phyloP scores from a whole-genome alignment of 108 stramenopile species.

The Discostella stelligeroides region DNA sequence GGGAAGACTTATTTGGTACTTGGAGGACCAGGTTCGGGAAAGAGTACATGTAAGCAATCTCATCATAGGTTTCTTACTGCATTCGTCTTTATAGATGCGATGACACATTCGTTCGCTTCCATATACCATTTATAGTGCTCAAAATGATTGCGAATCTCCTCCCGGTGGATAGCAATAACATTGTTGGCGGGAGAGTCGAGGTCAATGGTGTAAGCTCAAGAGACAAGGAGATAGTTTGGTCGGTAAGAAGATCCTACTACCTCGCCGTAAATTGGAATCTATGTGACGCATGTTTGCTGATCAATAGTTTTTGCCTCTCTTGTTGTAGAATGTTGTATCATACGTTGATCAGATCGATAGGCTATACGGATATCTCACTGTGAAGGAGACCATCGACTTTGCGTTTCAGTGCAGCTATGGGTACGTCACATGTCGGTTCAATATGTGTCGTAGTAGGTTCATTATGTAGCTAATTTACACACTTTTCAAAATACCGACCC shows the following conservation, averaged over 20 bases:
- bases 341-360: constrained; percentile 11
- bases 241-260: neutral
- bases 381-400: too few species aligned
- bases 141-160: constrained; percentile 10
- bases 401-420: too few species aligned
- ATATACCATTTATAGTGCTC: neutral
- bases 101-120: neutral
- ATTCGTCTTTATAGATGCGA: neutral
- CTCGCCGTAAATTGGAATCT: neutral
- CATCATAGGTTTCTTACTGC: neutral
- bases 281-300: neutral
- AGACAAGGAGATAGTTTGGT: neutral
- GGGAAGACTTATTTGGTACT: too few species aligned
- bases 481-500: too few species aligned
- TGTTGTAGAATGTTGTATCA: constrained; percentile 4
- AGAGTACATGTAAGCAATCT: constrained; percentile 44
- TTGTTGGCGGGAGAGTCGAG: neutral
- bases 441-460: too few species aligned
- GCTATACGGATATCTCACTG: constrained; percentile 7
- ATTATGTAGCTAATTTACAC: too few species aligned
- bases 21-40: constrained; percentile 86
- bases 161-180: constrained; percentile 2
- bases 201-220: neutral
- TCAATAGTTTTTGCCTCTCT: neutral
- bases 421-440: too few species aligned